These are phyloP conservation scores for Cantharellus cinnabarinus DNA, from an alignment of 768 basidiomycete genomes.

Conservation along the genomic window DNA sequence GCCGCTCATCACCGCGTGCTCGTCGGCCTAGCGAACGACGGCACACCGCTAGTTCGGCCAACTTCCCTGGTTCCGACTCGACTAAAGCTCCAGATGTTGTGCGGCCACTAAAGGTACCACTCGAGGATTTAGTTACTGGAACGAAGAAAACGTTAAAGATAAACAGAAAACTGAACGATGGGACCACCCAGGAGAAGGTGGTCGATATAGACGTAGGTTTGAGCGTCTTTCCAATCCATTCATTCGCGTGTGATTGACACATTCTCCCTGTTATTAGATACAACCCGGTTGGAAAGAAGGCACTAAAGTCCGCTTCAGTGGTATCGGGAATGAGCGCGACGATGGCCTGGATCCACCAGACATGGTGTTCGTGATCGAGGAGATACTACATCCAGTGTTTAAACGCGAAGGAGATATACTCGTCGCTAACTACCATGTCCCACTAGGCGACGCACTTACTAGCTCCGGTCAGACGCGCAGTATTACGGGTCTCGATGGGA, in stretches of 20 bases:
- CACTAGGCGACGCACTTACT: slow-evolving; percentile 67
- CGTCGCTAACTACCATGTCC: slow-evolving; percentile 33
- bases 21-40: slow-evolving; percentile 8
- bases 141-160: slow-evolving; percentile 77
- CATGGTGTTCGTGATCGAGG: slow-evolving; percentile 93
- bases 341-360: slow-evolving; percentile 52
- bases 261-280: slow-evolving; percentile 11
- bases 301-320: slow-evolving; percentile 79
- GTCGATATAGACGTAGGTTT: slow-evolving; percentile 49
- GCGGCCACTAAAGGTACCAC: slow-evolving; percentile 62
- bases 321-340: slow-evolving; percentile 59
- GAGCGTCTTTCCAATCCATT: neutral
- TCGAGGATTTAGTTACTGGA: slow-evolving; percentile 75
- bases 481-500: slow-evolving; percentile 59
- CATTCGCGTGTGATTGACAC: neutral
- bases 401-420: slow-evolving; percentile 70
- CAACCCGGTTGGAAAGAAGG: slow-evolving; percentile 89
- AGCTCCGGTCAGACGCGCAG: slow-evolving; percentile 33
- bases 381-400: slow-evolving; percentile 69
- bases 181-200: slow-evolving; percentile 66
- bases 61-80: slow-evolving; percentile 19
- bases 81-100: slow-evolving; percentile 30
- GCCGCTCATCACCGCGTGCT: slow-evolving; percentile 10
- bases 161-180: slow-evolving; percentile 47
- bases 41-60: slow-evolving; percentile 5